Evolutionary conservation across 2,329 filamentous ascomycete genomes (phyloP).

Genomic region (Talaromyces sp.): DNA sequence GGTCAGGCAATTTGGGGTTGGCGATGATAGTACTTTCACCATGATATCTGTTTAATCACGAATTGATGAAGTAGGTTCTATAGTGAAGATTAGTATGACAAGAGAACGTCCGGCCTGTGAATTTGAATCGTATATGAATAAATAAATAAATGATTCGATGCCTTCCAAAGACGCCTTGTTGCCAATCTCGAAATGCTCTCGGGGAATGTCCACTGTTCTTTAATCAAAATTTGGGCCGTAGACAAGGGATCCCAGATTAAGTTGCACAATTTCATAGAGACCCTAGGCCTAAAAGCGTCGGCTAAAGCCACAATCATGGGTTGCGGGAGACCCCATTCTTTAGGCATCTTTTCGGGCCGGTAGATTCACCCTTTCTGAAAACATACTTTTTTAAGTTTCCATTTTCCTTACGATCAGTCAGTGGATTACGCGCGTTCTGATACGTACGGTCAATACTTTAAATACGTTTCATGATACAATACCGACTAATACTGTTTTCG

Average conservation of each 20-base stretch:
- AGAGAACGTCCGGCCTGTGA: neutral
- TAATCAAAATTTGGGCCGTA: neutral
- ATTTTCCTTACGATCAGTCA: neutral
- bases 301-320: neutral
- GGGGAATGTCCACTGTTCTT: neutral
- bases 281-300: neutral
- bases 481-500: neutral
- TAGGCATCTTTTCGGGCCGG: neutral
- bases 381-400: neutral
- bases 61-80: neutral
- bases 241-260: neutral
- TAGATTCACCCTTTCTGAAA: neutral
- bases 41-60: neutral
- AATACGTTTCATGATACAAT: neutral
- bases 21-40: neutral
- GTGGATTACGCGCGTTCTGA: neutral
- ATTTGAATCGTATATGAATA: neutral
- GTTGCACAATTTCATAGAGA: neutral
- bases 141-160: neutral
- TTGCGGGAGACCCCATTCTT: neutral
- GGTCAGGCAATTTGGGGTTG: neutral
- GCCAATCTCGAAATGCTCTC: neutral
- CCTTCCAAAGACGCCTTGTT: neutral
- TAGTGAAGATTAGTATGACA: neutral
- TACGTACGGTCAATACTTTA: neutral